Evolutionary conservation across 176 grass and related monocot species (phyloP).

Genomic region (Oryza officinalis): DNA sequence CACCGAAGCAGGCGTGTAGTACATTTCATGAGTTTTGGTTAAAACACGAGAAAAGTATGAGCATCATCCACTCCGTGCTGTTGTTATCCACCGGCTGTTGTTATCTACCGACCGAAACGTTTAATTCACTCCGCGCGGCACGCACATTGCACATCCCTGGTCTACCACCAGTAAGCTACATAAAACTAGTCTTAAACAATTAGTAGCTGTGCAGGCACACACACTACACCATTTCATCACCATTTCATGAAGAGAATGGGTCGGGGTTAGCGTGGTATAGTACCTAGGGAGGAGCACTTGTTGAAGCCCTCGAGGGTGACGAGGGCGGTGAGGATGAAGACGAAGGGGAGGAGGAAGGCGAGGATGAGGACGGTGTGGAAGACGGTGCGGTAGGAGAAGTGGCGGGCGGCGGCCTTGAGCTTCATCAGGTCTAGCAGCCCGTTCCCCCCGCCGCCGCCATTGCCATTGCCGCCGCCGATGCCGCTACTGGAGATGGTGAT

Average conservation of each 20-base stretch:
- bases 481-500: constrained; percentile 91
- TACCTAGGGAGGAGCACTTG: constrained; percentile 96
- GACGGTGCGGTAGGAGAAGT: constrained; percentile 93
- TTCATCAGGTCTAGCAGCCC: constrained; percentile 94
- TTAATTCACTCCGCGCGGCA: background rate
- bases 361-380: constrained; percentile 95
- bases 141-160: background rate
- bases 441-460: constrained; percentile 18
- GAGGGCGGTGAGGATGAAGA: constrained; percentile 91
- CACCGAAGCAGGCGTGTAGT: background rate
- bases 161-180: background rate
- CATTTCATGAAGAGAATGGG: background rate
- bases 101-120: background rate
- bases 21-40: background rate
- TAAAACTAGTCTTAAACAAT: background rate
- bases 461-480: too few species aligned
- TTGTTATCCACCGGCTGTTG: background rate
- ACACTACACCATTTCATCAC: too few species aligned
- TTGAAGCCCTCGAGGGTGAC: constrained; percentile 93
- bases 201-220: background rate
- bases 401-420: constrained; percentile 78
- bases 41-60: background rate
- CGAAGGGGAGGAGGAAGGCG: constrained; percentile 85
- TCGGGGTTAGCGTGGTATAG: too few species aligned
- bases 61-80: background rate